Conservation (phyloP, 2,329 filamentous ascomycete species). For the Paecilomyces formosus region DNA sequence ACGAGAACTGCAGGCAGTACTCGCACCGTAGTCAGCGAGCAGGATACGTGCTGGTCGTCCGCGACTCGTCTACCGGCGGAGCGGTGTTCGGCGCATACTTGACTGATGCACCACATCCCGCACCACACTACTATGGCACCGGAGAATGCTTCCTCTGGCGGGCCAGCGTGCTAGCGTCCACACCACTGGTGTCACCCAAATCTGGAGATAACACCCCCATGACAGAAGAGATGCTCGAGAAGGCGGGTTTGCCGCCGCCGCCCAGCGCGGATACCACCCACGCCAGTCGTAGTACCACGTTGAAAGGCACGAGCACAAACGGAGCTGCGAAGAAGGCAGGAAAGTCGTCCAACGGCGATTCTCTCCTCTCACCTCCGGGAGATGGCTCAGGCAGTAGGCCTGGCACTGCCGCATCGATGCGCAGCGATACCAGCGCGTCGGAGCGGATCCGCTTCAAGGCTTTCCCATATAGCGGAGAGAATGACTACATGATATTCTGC, state of each 20-base stretch:
- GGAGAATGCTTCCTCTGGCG: constrained; percentile 95
- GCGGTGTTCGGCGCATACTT: constrained; percentile 85
- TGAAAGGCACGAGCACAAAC: constrained; percentile 29
- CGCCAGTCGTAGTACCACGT: constrained; percentile 53
- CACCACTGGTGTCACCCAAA: constrained; percentile 22
- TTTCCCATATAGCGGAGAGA: constrained; percentile 90
- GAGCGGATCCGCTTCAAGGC: constrained; percentile 90
- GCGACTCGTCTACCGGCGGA: constrained; percentile 51
- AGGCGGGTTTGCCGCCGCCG: constrained; percentile 58
- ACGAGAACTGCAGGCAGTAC: constrained; percentile 66
- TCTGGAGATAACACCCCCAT: constrained; percentile 8
- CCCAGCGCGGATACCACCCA: constrained; percentile 61
- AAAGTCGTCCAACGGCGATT: constrained; percentile 9
- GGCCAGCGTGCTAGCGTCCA: constrained; percentile 56
- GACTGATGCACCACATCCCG: constrained; percentile 75
- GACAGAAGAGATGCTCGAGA: constrained; percentile 38
- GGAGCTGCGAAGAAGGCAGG: constrained; percentile 8
- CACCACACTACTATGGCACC: constrained; percentile 83
- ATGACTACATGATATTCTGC: constrained; percentile 95
- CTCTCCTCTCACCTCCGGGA: constrained; percentile 13
- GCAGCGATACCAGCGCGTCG: constrained; percentile 49
- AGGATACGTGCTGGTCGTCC: constrained; percentile 83
- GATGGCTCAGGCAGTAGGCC: neutral
- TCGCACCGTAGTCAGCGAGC: constrained; percentile 59
- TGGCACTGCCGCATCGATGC: constrained; percentile 13